A percentile compares a stretch with the other conserved stretches of the same genome.
These are phyloP conservation scores for Beta macrorhiza DNA, from an alignment of 179 eudicot species.

Conservation along the genomic window DNA sequence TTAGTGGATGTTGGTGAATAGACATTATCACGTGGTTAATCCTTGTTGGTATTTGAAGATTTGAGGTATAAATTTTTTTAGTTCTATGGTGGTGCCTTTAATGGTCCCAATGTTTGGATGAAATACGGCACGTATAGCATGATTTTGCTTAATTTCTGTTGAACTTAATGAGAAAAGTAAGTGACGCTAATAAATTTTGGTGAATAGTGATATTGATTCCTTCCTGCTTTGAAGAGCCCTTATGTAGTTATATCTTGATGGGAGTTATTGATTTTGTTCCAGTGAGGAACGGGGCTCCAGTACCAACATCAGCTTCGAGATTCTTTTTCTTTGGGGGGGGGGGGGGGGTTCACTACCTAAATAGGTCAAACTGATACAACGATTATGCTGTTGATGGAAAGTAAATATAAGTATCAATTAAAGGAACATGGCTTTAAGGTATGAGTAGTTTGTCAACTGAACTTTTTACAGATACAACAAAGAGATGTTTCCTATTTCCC, in stretches of 20 bases:
- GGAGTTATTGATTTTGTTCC: neutral
- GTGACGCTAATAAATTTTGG: neutral
- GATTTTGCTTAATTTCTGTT: neutral
- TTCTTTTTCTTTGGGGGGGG: neutral
- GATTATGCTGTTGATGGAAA: neutral
- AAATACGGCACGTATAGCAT: neutral
- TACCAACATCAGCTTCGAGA: too few relatives aligned
- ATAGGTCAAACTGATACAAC: neutral
- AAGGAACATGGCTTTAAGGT: neutral
- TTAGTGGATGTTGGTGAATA: neutral
- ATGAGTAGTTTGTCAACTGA: neutral
- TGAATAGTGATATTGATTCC: neutral
- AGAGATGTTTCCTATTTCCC: neutral
- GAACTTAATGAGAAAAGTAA: neutral
- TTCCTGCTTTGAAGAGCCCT: neutral
- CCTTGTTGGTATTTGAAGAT: neutral
- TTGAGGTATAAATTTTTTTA: neutral
- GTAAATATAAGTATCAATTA: neutral
- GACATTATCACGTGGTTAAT: neutral
- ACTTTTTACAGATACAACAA: neutral
- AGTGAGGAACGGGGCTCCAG: too few relatives aligned
- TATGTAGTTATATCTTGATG: neutral
- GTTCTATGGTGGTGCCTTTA: neutral
- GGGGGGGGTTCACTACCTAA: neutral
- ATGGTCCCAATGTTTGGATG: neutral